These are phyloP conservation scores for Globisporangium splendens DNA, from an alignment of 352 stramenopile genomes.

Conservation along the genomic window DNA sequence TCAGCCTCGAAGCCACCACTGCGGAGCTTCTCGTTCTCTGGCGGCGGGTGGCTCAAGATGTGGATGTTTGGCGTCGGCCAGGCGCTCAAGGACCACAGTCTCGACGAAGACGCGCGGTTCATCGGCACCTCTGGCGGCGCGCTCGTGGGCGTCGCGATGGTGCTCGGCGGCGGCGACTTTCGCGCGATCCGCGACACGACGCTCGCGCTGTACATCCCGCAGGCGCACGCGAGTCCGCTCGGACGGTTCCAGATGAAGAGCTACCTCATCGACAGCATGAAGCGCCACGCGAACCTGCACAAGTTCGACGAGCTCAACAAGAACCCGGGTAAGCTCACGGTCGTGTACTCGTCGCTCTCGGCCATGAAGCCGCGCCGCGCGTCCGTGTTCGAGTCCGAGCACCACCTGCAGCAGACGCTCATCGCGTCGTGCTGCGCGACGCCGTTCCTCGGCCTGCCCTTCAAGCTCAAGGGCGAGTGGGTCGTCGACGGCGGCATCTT, in stretches of 20 bases:
- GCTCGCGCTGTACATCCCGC: conserved; percentile 36
- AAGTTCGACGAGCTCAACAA: conserved; percentile 27
- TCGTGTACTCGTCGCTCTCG: conserved; percentile 59
- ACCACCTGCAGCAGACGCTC: conserved; percentile 41
- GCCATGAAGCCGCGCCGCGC: conserved; percentile 29
- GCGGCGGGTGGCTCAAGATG: conserved; percentile 53
- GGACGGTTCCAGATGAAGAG: conserved; percentile 44
- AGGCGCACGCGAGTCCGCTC: conserved; percentile 15
- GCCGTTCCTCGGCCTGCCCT: conserved; percentile 23
- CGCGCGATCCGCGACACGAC: conserved; percentile 39
- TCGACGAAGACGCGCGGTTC: conserved; percentile 35
- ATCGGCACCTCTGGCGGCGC: conserved; percentile 43
- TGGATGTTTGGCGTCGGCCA: conserved; percentile 62
- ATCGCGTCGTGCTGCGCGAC: conserved; percentile 52
- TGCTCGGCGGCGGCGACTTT: conserved; percentile 34
- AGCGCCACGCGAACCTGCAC: conserved; percentile 23
- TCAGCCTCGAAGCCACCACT: neutral
- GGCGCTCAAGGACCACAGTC: conserved; percentile 37
- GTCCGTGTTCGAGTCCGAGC: conserved; percentile 31
- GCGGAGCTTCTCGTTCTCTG: conserved; percentile 42
- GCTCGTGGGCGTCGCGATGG: conserved; percentile 37
- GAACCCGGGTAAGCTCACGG: conserved; percentile 25
- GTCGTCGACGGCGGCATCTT: conserved; percentile 57
- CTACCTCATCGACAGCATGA: conserved; percentile 44
- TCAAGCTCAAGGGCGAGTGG: conserved; percentile 39